A percentile compares a stretch with the other conserved stretches of the same genome.
Evolutionary conservation across 169 alveolate genomes (phyloP).

Genomic region (Cryptosporidium tyzzeri): DNA sequence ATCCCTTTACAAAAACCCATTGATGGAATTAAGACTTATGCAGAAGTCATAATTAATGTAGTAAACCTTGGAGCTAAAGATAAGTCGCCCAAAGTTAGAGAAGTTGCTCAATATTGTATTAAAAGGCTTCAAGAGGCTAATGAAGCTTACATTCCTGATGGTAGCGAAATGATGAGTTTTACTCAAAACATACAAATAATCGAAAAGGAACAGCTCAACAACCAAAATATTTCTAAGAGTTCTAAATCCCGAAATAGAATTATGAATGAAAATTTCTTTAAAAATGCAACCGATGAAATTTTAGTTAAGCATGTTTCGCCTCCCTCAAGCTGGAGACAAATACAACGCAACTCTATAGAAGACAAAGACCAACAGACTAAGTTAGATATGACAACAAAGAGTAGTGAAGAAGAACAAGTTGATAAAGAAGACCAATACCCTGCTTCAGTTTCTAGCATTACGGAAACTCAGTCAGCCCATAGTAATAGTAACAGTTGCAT

Average conservation of each 20-base stretch:
- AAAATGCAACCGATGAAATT: slow-evolving; percentile 69
- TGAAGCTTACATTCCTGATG: slow-evolving; percentile 55
- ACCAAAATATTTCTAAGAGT: slow-evolving; percentile 14
- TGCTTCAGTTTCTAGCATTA: not conserved
- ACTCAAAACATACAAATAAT: not conserved
- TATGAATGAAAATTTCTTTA: slow-evolving; percentile 52
- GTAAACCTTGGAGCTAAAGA: slow-evolving; percentile 53
- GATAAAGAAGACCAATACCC: slow-evolving; percentile 8
- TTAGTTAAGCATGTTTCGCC: slow-evolving; percentile 59
- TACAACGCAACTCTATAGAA: not conserved
- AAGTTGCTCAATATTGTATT: slow-evolving; percentile 68
- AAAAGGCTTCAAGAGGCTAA: slow-evolving; percentile 71
- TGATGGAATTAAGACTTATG: slow-evolving; percentile 53
- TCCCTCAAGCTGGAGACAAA: slow-evolving; percentile 49
- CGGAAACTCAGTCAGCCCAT: slow-evolving; percentile 7
- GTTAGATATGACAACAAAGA: slow-evolving; percentile 11
- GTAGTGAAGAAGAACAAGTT: not conserved
- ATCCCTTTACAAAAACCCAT: slow-evolving; percentile 55
- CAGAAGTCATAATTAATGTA: slow-evolving; percentile 35
- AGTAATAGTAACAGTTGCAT: not conserved
- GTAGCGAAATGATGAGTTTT: slow-evolving; percentile 16
- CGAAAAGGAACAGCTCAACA: slow-evolving; percentile 3
- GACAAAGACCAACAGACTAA: not conserved
- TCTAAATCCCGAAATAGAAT: slow-evolving; percentile 19
- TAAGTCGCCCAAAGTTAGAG: slow-evolving; percentile 74